Evolutionary conservation across 192 early-diverging fungal species (phyloP).

Genomic region (Coemansia sp.): DNA sequence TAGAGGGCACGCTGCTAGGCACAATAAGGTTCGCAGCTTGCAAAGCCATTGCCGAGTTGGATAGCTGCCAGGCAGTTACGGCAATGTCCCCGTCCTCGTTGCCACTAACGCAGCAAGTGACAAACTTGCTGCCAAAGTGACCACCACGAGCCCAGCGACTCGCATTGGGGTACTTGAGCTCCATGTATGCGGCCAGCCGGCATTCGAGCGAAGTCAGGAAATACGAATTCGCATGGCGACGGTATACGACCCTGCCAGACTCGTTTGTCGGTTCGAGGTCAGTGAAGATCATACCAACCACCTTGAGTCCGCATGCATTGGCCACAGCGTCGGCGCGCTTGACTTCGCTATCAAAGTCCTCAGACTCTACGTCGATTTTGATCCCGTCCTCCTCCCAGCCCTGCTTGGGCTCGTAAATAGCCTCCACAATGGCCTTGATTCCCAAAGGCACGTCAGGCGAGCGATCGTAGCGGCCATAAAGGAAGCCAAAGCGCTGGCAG

Average conservation of each 20-base stretch:
- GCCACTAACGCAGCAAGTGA: constrained; percentile 93
- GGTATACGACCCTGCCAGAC: constrained; percentile 79
- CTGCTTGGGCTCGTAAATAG: constrained; percentile 94
- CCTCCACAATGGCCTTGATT: constrained; percentile 93
- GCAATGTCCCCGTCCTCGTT: constrained; percentile 87
- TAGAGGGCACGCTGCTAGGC: constrained; percentile 80
- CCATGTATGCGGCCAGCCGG: constrained; percentile 83
- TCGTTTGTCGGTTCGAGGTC: constrained; percentile 88
- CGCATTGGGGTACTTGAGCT: constrained; percentile 69
- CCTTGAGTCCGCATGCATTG: constrained; percentile 64
- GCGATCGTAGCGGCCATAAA: constrained; percentile 91
- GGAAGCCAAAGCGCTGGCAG: constrained; percentile 89
- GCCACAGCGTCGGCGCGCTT: constrained; percentile 64
- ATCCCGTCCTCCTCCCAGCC: constrained; percentile 75
- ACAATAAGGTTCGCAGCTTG: constrained; percentile 89
- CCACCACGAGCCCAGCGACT: constrained; percentile 77
- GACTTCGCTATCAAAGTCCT: constrained; percentile 58
- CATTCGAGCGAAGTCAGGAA: constrained; percentile 92
- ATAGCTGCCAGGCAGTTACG: constrained; percentile 88
- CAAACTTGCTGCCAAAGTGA: constrained; percentile 90
- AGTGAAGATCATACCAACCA: constrained; percentile 92
- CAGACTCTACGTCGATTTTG: constrained; percentile 60
- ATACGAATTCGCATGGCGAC: constrained; percentile 90
- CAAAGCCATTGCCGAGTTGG: constrained; percentile 89
- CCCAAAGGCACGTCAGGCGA: constrained; percentile 93